Evolutionary conservation across 495 filamentous ascomycete genomes (phyloP), one percentile per base, ranked within the genome.

Genomic region (Physcia stellaris): DNA sequence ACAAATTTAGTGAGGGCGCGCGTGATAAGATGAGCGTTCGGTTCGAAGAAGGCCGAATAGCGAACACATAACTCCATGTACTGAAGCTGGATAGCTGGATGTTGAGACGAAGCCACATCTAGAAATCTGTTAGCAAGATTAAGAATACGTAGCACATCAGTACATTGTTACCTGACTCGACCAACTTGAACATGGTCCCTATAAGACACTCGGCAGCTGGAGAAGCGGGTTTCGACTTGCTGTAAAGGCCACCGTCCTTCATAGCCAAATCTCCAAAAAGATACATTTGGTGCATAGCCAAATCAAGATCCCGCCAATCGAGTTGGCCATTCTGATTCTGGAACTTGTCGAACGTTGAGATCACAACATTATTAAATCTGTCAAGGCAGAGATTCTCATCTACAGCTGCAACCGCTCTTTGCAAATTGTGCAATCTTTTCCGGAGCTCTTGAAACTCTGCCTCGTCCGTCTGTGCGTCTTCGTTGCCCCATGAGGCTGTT

Each of bases 21-120:
- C 5, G 82, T 81, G 30, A 96, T 90, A 32, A 77, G 69, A 1
- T 75, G 65, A 2, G 78, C 68, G 47, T 94, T 80, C 24, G 71
- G 66, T 42, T 92, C 83, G 59, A 99, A 96, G 59, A 94, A 94
- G n/a, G 73, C 69, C 55, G 73, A 78, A 55, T 96, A 96, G 24
- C 90, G 79, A 23, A 94, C 86, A 54, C 85, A 92, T 28, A 94
- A 90, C 49, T 96, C 90, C 92, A 96, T 96, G 49, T 90, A 96
- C 57, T 94, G 86, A 12, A 96, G 67, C 41, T 95, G 77, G 22
- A 94, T 83, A 16, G 86, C 83, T 0, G 92, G 90, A 58, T 96
- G 90, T 3, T 80, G 75, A 54, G 83, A 90, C 19, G 70, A 77
- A 43, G 81, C 76, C 44, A 96, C 79, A 44, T 81, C 83, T 86